Percentiles rank a stretch among this genome's conserved stretches.
These are phyloP conservation scores for Barnettozyma sp. DNA, from an alignment of 805 yeast genomes.

Conservation along the genomic window DNA sequence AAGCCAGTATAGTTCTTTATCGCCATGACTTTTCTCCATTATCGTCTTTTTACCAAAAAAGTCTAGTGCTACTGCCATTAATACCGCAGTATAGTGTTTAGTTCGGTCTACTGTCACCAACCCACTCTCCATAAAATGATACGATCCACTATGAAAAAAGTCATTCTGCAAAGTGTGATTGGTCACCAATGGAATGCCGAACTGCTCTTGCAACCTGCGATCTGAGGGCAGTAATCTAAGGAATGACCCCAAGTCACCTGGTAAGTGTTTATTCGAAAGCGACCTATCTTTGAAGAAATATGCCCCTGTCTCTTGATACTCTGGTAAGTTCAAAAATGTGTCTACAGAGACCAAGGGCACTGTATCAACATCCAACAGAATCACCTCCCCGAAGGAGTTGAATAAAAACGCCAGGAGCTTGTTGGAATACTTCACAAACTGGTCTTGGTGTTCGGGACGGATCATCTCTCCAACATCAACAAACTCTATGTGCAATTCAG, in stretches of 20 bases:
- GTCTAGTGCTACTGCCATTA: conserved; percentile 25
- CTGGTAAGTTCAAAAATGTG: conserved; percentile 28
- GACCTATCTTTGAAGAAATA: conserved; percentile 38
- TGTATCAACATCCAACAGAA: conserved; percentile 49
- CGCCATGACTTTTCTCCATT: conserved; percentile 28
- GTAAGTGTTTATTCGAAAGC: not conserved
- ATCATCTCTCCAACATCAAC: conserved; percentile 13
- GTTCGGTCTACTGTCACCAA: conserved; percentile 14
- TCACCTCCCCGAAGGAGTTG: conserved; percentile 43
- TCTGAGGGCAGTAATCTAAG: conserved; percentile 12
- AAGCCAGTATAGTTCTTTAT: conserved; percentile 31
- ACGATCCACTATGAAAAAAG: conserved; percentile 15
- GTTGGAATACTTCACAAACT: conserved; percentile 30
- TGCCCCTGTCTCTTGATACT: conserved; percentile 31
- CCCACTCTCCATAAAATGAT: conserved; percentile 27
- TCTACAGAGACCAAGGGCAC: conserved; percentile 36
- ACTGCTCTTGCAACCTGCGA: not conserved
- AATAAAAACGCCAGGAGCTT: conserved; percentile 52
- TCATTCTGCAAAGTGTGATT: conserved; percentile 4
- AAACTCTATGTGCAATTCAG: conserved; percentile 24
- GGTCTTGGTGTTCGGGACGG: not conserved
- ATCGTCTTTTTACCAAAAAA: conserved; percentile 23
- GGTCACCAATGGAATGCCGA: conserved; percentile 1
- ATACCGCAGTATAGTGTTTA: conserved; percentile 18
- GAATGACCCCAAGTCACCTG: not conserved